Base-by-base conservation (phyloP, 2,329 filamentous ascomycete genomes). In the Claviceps arundinis region DNA sequence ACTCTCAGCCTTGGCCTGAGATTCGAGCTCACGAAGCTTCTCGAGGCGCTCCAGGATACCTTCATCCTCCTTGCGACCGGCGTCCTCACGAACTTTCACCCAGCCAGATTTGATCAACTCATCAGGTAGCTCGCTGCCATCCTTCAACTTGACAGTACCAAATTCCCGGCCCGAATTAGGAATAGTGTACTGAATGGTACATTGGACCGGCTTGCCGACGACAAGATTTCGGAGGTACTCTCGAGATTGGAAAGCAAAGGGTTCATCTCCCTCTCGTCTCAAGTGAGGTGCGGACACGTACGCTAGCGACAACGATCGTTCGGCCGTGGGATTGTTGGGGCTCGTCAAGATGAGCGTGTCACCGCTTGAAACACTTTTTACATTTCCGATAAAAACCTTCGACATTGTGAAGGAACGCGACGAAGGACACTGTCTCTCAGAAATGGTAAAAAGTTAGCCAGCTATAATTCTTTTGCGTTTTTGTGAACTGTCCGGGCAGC, bases 311-410 rank as follows among this genome's bases (percentile, higher is more conserved):
- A 98, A 77, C 50, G 79, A 87, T 62, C 89, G 86, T 73, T 97
- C 93, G 68, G 85, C 81, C 58, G 81, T 77, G 38, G 87, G 85
- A 66, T 94, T 90, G 68, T 83, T 84, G 65, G 87, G 77, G 69
- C 87, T 89, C 61, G 84, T 81, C 63, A 97, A 74, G 58, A 97
- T 75, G 61, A 97, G 72, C 30, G 90, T 95, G 74, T 97, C 93
- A 63, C 93, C 93, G 64, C 90, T 96, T 64, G 94, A 75, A 60
- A 95, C 88, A 67, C 85, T 88, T 78, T 98, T 98, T 70, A 97
- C 90, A 63, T 83, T 86, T 66, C 84, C 81, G 67, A 81, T 69
- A 61, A 80, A 79, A 51, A 69, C 68, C 66, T 76, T 78, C 54
- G 68, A 71, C 74, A 78, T 75, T 62, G 53, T 70, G 63, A 54